Evolutionary conservation across 2,329 filamentous ascomycete genomes (phyloP).

Genomic region (Aspergillus calidoustus): DNA sequence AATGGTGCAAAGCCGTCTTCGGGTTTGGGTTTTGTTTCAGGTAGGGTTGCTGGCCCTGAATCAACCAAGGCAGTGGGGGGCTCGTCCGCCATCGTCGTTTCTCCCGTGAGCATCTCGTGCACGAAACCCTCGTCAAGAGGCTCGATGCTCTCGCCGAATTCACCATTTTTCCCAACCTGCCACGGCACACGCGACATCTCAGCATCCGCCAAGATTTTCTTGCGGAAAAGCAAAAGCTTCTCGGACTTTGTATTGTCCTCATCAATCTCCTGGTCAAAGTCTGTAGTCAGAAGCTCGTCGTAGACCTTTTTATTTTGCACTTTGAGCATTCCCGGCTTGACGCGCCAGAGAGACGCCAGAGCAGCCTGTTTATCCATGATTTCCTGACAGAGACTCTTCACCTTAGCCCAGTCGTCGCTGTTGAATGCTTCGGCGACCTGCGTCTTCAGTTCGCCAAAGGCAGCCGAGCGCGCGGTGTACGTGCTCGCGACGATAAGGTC

Average conservation of each 20-base stretch:
- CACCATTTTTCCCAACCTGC: neutral
- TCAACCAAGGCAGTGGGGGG: neutral
- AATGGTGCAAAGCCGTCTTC: neutral
- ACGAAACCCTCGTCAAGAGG: neutral
- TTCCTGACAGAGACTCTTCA: neutral
- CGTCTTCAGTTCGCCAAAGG: neutral
- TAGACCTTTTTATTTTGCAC: neutral
- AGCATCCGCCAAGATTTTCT: neutral
- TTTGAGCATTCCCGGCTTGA: neutral
- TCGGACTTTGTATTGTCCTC: neutral
- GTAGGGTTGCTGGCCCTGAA: neutral
- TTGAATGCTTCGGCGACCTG: neutral
- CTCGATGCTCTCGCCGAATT: neutral
- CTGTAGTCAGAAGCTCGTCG: neutral
- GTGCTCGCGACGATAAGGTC: neutral
- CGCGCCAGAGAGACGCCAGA: neutral
- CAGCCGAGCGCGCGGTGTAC: neutral
- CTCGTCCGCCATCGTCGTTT: neutral
- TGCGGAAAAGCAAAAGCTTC: neutral
- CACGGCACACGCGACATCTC: neutral
- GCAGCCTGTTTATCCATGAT: neutral
- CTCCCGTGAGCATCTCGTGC: neutral
- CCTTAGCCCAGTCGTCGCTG: neutral
- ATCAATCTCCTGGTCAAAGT: neutral
- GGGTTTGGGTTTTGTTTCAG: neutral